Percentiles rank a stretch among this genome's conserved stretches.
These are phyloP conservation scores for Colletotrichum liaoningense DNA, from an alignment of 2,329 filamentous ascomycete species.

Conservation along the genomic window DNA sequence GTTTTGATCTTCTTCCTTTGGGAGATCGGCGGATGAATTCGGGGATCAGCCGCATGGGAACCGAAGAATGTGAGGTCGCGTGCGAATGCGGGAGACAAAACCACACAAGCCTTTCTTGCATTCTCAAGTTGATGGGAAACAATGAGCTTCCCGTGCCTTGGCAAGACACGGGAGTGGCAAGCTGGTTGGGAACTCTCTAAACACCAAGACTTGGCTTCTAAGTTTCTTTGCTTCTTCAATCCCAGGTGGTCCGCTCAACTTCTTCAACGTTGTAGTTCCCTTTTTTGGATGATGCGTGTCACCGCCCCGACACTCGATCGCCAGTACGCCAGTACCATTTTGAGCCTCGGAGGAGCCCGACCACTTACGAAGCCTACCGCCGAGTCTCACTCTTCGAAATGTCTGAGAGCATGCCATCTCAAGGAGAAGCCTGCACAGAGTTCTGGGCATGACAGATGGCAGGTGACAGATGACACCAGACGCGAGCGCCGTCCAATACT, in stretches of 20 bases:
- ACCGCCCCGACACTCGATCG: neutral
- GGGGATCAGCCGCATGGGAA: neutral
- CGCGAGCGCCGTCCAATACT: slow-evolving; percentile 20
- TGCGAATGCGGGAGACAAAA: too few species aligned
- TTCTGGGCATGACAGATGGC: slow-evolving; percentile 19
- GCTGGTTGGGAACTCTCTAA: neutral
- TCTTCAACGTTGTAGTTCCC: neutral
- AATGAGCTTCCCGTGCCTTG: neutral
- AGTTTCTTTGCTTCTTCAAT: neutral
- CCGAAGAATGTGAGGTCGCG: neutral
- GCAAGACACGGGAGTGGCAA: neutral
- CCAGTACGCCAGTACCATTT: neutral
- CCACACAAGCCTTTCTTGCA: neutral
- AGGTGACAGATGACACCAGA: slow-evolving; percentile 23
- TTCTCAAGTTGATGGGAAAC: neutral
- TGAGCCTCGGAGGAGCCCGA: neutral
- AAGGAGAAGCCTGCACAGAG: neutral
- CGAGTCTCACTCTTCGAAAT: neutral
- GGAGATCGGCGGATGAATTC: neutral
- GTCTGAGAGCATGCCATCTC: neutral
- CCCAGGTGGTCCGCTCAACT: too few species aligned
- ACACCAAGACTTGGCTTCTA: neutral
- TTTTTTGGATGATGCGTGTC: neutral
- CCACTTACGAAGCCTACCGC: neutral
- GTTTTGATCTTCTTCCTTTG: neutral